These are phyloP conservation scores for Xerocomus brunneocitrinus DNA, from an alignment of 768 basidiomycete species.

Conservation along the genomic window DNA sequence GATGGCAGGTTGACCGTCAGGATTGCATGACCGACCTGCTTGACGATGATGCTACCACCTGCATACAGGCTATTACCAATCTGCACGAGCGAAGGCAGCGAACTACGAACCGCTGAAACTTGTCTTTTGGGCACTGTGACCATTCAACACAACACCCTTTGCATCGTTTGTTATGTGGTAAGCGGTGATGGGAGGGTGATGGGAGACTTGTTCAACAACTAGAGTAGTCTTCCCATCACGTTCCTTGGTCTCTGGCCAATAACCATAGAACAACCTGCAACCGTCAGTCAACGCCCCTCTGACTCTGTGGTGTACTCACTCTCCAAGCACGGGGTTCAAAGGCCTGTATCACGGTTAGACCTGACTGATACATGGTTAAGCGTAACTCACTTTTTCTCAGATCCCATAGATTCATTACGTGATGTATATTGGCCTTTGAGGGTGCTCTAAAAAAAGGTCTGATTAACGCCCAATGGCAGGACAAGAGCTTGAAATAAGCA, in stretches of 20 bases:
- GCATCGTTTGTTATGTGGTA: conserved; percentile 80
- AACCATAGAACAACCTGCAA: conserved; percentile 76
- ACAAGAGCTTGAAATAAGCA: not conserved
- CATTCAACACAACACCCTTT: conserved; percentile 72
- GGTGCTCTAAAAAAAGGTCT: conserved; percentile 54
- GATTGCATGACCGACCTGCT: conserved; percentile 91
- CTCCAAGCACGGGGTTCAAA: conserved; percentile 92
- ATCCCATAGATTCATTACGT: conserved; percentile 91
- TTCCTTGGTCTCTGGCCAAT: conserved; percentile 68
- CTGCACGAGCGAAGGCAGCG: not conserved
- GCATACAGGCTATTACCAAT: not conserved
- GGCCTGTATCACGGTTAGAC: conserved; percentile 49
- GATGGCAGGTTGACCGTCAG: conserved; percentile 61
- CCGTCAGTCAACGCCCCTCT: conserved; percentile 1
- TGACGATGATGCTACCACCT: conserved; percentile 78
- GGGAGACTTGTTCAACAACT: conserved; percentile 93
- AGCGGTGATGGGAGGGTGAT: conserved; percentile 87
- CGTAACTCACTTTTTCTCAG: conserved; percentile 85
- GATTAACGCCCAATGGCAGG: conserved; percentile 1
- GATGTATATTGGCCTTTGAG: conserved; percentile 95
- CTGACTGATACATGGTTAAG: not conserved
- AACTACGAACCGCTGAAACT: conserved; percentile 66
- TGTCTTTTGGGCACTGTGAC: conserved; percentile 95
- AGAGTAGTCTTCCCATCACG: conserved; percentile 78
- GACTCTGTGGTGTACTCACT: conserved; percentile 47